Evolutionary conservation across 108 stramenopile genomes (phyloP), one percentile per base, ranked within the genome.

Genomic region (Cyclotella baltica): DNA sequence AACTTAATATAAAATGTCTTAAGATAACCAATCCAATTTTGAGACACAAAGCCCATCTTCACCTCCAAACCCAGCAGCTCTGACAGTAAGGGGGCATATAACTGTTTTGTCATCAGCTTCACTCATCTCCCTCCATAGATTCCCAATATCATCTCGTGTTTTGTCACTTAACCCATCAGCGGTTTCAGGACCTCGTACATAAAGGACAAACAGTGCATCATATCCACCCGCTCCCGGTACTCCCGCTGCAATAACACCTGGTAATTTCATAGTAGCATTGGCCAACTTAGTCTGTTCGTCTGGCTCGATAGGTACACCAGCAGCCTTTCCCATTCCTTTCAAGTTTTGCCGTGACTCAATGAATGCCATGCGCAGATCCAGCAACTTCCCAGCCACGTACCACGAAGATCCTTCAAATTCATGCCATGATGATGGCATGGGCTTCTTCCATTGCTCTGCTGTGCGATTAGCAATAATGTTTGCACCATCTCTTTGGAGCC

Each of bases 211-310:
- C 47, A 98, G 65, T 19, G 98, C 98, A 78, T 98, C 98, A 65
- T 93, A 96, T 16, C 98, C 98, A 33, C 98, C 98, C 11, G 98
- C 98, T 11, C 98, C 97, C 4, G 98, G 98, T 31, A 98, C 97
- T 19, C 96, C 90, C 13, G 89, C 92, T 2, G 92, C 91, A 29
- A 98, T 62, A 0, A 98, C 98, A 25, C 98, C 98, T 0, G 96
- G 90, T 13, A 97, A 72, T 51, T 73, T 75, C 76, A 86, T 84
- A 0, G 98, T 97, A 16, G 95, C 96, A 77, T 98, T 85, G 9
- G 91, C 91, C 25, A 98, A 80, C 25, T 70, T 70, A 4, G 96
- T 92, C 73, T 98, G 98, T 51, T 67, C 73, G 30, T 85, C 87
- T 1, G 97, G 98, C 70, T 98, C 98, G 56, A 98, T 90, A 30